Evolutionary conservation across 2,329 filamentous ascomycete species (phyloP).

Genomic region (Tricladium varicosporioides): DNA sequence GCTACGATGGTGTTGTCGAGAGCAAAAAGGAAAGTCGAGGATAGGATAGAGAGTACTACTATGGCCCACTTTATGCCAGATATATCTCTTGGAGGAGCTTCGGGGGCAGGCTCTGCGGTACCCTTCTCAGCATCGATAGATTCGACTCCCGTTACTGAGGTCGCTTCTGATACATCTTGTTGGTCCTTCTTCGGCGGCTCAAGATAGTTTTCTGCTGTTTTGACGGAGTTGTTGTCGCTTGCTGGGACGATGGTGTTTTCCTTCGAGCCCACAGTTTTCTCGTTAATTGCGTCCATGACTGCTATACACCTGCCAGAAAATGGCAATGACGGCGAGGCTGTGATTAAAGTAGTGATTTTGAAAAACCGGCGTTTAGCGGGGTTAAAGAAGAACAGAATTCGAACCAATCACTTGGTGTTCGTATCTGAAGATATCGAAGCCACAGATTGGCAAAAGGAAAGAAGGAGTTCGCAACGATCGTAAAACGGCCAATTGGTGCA

Average conservation of each 20-base stretch:
- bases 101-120: conserved; percentile 2
- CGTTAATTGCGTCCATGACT: conserved; percentile 5
- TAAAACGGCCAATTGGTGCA: not conserved
- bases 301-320: not conserved
- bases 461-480: not conserved
- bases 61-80: conserved; percentile 30
- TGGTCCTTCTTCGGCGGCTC: conserved; percentile 13
- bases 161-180: conserved; percentile 19
- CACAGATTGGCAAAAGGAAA: not conserved
- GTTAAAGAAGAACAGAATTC: not conserved
- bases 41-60: conserved; percentile 31
- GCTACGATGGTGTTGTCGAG: conserved; percentile 11
- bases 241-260: conserved; percentile 7
- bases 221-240: not conserved
- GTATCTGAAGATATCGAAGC: not conserved
- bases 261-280: conserved; percentile 8
- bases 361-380: not conserved
- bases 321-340: not conserved
- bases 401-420: not conserved
- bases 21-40: conserved; percentile 35
- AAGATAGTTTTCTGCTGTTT: conserved; percentile 9
- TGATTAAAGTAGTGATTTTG: not conserved
- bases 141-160: conserved; percentile 21
- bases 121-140: conserved; percentile 23
- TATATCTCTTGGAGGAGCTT: conserved; percentile 28